A percentile compares a stretch with the other conserved stretches of the same genome.
These are phyloP conservation scores for Coemansia sp. DNA, from an alignment of 192 early-diverging fungal species.

Conservation along the genomic window DNA sequence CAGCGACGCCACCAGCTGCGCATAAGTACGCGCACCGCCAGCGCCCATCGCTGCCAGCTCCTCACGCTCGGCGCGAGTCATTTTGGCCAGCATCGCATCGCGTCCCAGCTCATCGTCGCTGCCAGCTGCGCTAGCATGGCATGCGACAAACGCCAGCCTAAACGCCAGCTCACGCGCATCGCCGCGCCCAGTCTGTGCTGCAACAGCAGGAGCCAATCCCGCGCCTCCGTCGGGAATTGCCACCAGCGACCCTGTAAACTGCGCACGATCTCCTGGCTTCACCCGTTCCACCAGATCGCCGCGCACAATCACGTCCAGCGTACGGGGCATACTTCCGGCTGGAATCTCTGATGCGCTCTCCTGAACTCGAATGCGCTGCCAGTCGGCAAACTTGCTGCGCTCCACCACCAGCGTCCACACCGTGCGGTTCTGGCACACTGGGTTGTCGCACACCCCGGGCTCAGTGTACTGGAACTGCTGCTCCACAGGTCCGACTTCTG, in stretches of 20 bases:
- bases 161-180: conserved; percentile 95
- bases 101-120: conserved; percentile 60
- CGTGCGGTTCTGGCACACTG: conserved; percentile 76
- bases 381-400: conserved; percentile 89
- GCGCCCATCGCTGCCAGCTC: conserved; percentile 73
- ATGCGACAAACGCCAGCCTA: conserved; percentile 85
- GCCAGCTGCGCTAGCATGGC: conserved; percentile 64
- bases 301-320: conserved; percentile 91
- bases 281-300: conserved; percentile 90
- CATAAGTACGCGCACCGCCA: conserved; percentile 63
- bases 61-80: conserved; percentile 73
- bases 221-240: conserved; percentile 90
- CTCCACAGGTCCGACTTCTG: conserved; percentile 78
- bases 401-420: conserved; percentile 81
- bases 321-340: conserved; percentile 94
- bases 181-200: conserved; percentile 61
- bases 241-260: conserved; percentile 85
- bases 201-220: conserved; percentile 70
- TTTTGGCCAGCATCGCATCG: conserved; percentile 60
- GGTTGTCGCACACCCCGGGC: conserved; percentile 83
- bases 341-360: conserved; percentile 96
- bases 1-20: conserved; percentile 77
- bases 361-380: conserved; percentile 96
- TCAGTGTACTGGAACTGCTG: conserved; percentile 98
- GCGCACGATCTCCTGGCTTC: conserved; percentile 93